phyloP scores from a whole-genome alignment of 106 monocot genomes.

The Dendrobium officinale region DNA sequence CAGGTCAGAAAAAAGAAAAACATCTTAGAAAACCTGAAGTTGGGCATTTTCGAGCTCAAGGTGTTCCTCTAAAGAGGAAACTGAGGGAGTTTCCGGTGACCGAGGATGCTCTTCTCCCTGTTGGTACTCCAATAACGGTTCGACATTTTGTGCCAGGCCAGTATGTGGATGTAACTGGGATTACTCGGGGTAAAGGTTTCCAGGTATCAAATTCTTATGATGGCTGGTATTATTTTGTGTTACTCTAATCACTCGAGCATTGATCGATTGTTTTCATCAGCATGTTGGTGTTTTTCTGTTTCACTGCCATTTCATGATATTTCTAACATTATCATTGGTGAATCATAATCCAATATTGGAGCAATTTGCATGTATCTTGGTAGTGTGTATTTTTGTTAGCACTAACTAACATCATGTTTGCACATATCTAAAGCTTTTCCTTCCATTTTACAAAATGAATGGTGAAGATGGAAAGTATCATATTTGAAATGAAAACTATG shows the following conservation, averaged over 20 bases:
- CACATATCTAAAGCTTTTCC: neutral
- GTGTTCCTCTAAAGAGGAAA: conserved; percentile 87
- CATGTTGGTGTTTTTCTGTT: neutral
- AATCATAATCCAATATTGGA: neutral
- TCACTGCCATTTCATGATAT: neutral
- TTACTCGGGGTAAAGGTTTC: conserved; percentile 96
- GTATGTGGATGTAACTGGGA: conserved; percentile 82
- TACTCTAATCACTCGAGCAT: neutral
- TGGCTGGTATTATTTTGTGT: neutral
- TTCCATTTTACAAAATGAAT: neutral
- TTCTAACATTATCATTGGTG: neutral
- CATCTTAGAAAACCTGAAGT: conserved; percentile 86
- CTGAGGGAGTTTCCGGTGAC: conserved; percentile 91
- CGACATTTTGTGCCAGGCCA: conserved; percentile 96
- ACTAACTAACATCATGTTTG: neutral
- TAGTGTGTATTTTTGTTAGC: neutral
- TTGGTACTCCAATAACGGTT: conserved; percentile 79
- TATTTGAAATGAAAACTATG: neutral
- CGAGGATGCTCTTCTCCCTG: conserved; percentile 94
- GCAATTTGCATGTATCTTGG: neutral
- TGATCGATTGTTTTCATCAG: neutral
- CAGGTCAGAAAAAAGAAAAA: conserved; percentile 95
- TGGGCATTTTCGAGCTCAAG: conserved; percentile 87
- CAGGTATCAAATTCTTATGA: conserved; percentile 33
- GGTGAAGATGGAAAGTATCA: neutral